Conservation (phyloP, 805 yeast genomes). For the Metschnikowia gruessii region DNA sequence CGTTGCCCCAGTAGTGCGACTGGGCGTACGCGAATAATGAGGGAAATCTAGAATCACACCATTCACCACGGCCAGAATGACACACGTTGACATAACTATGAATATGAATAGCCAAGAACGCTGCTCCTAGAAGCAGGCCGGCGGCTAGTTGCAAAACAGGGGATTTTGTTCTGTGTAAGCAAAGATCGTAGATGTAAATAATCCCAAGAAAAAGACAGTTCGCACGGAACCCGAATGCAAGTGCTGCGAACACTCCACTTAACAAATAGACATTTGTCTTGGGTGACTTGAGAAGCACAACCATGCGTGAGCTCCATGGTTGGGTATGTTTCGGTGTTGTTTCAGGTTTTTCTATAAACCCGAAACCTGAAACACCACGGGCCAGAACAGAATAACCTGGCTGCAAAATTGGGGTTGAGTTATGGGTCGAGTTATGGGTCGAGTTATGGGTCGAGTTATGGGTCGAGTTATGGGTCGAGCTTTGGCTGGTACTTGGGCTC, state of each 20-base stretch:
- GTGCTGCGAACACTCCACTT: constrained; percentile 54
- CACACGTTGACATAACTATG: constrained; percentile 61
- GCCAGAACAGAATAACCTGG: no score
- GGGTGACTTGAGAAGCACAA: not conserved
- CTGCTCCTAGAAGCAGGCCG: constrained; percentile 53
- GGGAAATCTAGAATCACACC: constrained; percentile 66
- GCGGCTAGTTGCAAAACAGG: constrained; percentile 39
- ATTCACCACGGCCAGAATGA: constrained; percentile 60
- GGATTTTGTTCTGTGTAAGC: constrained; percentile 6
- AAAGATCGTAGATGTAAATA: constrained; percentile 57
- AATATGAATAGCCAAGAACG: constrained; percentile 47
- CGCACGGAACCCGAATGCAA: constrained; percentile 65
- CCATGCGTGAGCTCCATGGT: not conserved
- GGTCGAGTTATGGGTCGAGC: no score
- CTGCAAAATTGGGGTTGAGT: no score
- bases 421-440: no score
- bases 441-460: no score
- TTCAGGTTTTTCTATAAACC: not conserved
- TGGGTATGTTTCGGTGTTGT: not conserved
- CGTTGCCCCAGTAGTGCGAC: constrained; percentile 76
- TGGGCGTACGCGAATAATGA: constrained; percentile 73
- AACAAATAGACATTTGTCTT: constrained; percentile 28
- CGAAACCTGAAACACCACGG: not conserved
- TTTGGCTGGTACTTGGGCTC: not conserved
- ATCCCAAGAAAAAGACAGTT: constrained; percentile 75